phyloP scores from a whole-genome alignment of 148 eudicot species.

The Camellia japonica region DNA sequence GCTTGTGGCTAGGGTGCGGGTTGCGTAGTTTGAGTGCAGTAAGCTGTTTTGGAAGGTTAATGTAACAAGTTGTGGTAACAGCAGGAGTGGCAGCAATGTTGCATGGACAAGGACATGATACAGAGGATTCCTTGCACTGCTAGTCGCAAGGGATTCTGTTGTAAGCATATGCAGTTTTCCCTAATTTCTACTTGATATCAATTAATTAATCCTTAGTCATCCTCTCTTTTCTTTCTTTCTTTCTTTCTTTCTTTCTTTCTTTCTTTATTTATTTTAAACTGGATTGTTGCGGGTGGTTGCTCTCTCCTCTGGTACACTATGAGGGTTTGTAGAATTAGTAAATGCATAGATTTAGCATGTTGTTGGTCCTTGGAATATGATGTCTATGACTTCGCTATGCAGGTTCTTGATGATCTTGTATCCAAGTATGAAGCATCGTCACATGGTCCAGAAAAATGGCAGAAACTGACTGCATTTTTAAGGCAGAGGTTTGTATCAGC shows the following conservation, averaged over 20 bases:
- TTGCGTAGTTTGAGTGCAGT: too few species aligned
- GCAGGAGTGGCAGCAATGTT: neutral
- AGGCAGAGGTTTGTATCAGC: slow-evolving; percentile 66
- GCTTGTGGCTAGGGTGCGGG: neutral
- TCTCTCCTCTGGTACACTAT: neutral
- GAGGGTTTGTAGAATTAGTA: neutral
- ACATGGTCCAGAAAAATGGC: slow-evolving; percentile 97
- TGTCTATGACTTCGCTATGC: slow-evolving; percentile 13
- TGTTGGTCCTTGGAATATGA: neutral
- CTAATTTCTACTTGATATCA: neutral
- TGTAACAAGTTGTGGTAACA: neutral
- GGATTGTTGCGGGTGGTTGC: too few species aligned
- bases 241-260: too few species aligned
- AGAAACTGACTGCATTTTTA: slow-evolving; percentile 57
- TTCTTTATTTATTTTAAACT: too few species aligned
- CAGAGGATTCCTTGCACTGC: neutral
- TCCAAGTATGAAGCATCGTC: slow-evolving; percentile 70
- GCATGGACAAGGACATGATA: neutral
- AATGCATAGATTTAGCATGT: neutral
- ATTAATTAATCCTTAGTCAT: too few species aligned
- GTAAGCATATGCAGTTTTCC: neutral
- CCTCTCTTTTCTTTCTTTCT: neutral
- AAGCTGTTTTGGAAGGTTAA: too few species aligned
- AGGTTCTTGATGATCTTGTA: slow-evolving; percentile 76
- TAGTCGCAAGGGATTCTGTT: slow-evolving; percentile 9